Conservation (phyloP, 116 monocot species). For the Posidonia oceanica region DNA sequence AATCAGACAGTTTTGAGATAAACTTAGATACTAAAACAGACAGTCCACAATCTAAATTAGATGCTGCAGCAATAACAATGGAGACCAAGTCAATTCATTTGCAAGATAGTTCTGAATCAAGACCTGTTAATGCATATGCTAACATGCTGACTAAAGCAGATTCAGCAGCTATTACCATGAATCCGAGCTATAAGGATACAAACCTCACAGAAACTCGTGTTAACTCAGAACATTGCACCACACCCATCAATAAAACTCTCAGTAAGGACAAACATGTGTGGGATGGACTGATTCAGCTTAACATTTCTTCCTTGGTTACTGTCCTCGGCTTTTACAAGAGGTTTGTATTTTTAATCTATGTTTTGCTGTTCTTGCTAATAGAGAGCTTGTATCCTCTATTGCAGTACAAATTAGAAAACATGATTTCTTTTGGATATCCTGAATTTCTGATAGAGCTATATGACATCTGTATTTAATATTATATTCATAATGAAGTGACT, state of each 20-base stretch:
- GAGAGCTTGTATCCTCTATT: neutral
- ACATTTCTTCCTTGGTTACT: conserved; percentile 51
- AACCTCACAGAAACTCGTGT: conserved; percentile 4
- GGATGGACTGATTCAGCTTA: conserved; percentile 83
- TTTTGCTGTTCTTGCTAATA: neutral
- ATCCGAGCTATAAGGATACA: conserved; percentile 5
- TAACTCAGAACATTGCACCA: conserved; percentile 12
- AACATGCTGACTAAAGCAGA: neutral
- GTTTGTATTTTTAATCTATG: conserved; percentile 19
- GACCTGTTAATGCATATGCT: neutral
- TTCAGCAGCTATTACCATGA: neutral
- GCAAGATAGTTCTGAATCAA: neutral
- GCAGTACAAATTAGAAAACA: no score
- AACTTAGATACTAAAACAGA: conserved; percentile 14
- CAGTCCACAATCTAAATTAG: neutral
- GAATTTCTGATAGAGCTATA: no score
- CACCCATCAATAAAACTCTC: conserved; percentile 6
- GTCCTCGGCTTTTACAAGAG: conserved; percentile 66
- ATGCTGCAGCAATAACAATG: neutral
- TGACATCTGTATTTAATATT: no score
- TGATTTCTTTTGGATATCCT: no score
- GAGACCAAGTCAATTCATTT: conserved; percentile 4
- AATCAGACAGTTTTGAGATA: conserved; percentile 11
- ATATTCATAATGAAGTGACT: no score
- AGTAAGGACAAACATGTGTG: conserved; percentile 35